phyloP scores from a whole-genome alignment of 2,329 filamentous ascomycete species.

The Ascochyta koolunga region DNA sequence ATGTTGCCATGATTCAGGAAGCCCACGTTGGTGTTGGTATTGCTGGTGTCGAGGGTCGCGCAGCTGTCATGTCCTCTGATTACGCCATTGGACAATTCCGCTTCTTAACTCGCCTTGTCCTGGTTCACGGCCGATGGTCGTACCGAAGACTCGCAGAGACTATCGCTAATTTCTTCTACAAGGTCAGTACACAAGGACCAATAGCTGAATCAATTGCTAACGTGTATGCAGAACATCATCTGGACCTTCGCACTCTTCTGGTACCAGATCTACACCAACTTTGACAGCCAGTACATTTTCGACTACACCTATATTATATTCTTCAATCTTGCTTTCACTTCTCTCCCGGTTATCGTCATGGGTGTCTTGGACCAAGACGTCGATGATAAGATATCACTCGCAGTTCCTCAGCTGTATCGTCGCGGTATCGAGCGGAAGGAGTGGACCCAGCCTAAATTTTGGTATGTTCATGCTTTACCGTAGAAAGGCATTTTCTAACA shows the following conservation, averaged over 20 bases:
- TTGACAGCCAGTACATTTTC: constrained; percentile 95
- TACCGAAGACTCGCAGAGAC: constrained; percentile 91
- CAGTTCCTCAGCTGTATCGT: constrained; percentile 93
- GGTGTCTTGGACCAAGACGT: constrained; percentile 97
- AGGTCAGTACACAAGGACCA: constrained; percentile 57
- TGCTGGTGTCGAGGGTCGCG: constrained; percentile 83
- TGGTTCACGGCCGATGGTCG: constrained; percentile 88
- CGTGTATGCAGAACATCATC: constrained; percentile 75
- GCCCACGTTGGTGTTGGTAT: constrained; percentile 90
- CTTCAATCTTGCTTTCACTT: constrained; percentile 97
- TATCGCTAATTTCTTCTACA: constrained; percentile 99
- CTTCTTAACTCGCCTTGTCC: constrained; percentile 77
- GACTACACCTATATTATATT: constrained; percentile 97
- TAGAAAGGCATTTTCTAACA: not conserved
- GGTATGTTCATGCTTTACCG: constrained; percentile 63
- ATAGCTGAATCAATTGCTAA: constrained; percentile 28
- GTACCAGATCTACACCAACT: constrained; percentile 95
- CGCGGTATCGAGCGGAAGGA: constrained; percentile 94
- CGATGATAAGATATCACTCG: constrained; percentile 88
- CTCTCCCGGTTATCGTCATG: constrained; percentile 91
- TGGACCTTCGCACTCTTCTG: constrained; percentile 98
- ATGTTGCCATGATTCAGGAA: constrained; percentile 92
- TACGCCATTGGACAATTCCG: constrained; percentile 90
- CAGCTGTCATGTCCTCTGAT: constrained; percentile 84
- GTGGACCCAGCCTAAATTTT: constrained; percentile 96